Evolutionary conservation across 129 eudicot genomes (phyloP).

Genomic region (Flaveria brownii): DNA sequence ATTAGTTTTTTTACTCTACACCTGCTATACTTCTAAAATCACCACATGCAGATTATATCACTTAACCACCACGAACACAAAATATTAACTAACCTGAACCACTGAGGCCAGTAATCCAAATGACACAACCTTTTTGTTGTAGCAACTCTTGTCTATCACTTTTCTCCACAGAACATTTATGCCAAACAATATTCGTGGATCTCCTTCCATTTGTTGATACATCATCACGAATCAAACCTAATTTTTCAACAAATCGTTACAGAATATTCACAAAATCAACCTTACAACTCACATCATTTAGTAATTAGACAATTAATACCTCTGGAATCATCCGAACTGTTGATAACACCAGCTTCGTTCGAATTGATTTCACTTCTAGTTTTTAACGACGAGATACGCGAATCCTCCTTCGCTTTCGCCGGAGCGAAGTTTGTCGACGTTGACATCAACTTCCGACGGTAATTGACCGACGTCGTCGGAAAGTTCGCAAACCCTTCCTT

Average conservation of each 20-base stretch:
- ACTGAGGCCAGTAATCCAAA: conserved; percentile 97
- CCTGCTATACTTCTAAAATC: too few species aligned
- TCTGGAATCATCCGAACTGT: conserved; percentile 32
- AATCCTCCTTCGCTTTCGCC: too few species aligned
- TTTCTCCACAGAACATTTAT: conserved; percentile 48
- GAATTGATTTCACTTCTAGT: conserved; percentile 21
- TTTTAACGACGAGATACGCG: not conserved
- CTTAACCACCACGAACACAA: not conserved
- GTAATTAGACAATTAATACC: conserved; percentile 19
- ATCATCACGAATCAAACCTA: conserved; percentile 37
- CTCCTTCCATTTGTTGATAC: conserved; percentile 37
- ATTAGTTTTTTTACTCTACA: too few species aligned
- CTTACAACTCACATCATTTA: conserved; percentile 16
- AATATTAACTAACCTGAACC: conserved; percentile 79
- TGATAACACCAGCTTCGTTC: conserved; percentile 8
- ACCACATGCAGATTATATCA: too few species aligned
- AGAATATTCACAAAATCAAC: conserved; percentile 33
- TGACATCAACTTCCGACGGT: conserved; percentile 3
- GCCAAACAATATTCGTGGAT: conserved; percentile 13
- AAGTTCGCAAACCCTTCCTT: conserved; percentile 31
- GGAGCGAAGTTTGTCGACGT: too few species aligned
- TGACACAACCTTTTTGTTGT: conserved; percentile 87
- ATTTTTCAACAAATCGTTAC: conserved; percentile 1
- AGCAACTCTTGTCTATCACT: conserved; percentile 76
- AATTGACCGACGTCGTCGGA: conserved; percentile 20